Percentiles rank a stretch among this genome's conserved stretches.
Evolutionary conservation across 768 basidiomycete species (phyloP).

Genomic region (Phanerochaete carnosa): DNA sequence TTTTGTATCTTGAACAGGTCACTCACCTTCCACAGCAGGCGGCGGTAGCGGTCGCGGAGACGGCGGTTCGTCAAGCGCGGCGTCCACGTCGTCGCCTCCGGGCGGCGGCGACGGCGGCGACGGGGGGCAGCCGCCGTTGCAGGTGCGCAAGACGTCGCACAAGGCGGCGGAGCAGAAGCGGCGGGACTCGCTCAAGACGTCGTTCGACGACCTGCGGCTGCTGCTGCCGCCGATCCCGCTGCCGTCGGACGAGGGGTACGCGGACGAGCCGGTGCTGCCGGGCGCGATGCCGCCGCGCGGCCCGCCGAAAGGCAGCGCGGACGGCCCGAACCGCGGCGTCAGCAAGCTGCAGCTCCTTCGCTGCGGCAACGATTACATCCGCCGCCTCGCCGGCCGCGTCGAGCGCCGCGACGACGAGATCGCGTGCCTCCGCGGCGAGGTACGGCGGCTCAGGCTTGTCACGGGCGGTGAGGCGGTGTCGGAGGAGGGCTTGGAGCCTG

Average conservation of each 20-base stretch:
- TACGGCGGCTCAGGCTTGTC: slow-evolving; percentile 49
- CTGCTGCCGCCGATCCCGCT: slow-evolving; percentile 88
- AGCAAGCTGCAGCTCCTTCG: slow-evolving; percentile 91
- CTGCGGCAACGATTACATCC: slow-evolving; percentile 88
- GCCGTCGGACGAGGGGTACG: slow-evolving; percentile 68
- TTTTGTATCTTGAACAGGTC: no score
- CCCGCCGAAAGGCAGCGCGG: slow-evolving; percentile 77
- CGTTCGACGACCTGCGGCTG: slow-evolving; percentile 80
- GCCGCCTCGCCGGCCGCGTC: slow-evolving; percentile 70
- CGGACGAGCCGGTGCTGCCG: slow-evolving; percentile 74
- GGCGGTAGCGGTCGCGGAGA: slow-evolving; percentile 8
- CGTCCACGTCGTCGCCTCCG: slow-evolving; percentile 22
- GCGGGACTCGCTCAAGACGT: slow-evolving; percentile 92
- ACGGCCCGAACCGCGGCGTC: slow-evolving; percentile 94
- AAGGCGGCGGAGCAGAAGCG: slow-evolving; percentile 98
- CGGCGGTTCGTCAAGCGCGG: slow-evolving; percentile 33
- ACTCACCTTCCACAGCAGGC: no score
- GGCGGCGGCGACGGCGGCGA: slow-evolving; percentile 8
- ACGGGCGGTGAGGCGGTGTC: slow-evolving; percentile 29
- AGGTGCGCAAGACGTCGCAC: slow-evolving; percentile 76
- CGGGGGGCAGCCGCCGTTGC: slow-evolving; percentile 36
- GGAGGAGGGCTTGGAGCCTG: slow-evolving; percentile 32
- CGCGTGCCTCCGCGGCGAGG: slow-evolving; percentile 58
- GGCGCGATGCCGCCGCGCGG: slow-evolving; percentile 89
- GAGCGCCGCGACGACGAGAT: slow-evolving; percentile 83